A percentile compares a stretch with the other conserved stretches of the same genome.
phyloP scores from a whole-genome alignment of 352 stramenopile genomes.

The Pythium myriotylum region DNA sequence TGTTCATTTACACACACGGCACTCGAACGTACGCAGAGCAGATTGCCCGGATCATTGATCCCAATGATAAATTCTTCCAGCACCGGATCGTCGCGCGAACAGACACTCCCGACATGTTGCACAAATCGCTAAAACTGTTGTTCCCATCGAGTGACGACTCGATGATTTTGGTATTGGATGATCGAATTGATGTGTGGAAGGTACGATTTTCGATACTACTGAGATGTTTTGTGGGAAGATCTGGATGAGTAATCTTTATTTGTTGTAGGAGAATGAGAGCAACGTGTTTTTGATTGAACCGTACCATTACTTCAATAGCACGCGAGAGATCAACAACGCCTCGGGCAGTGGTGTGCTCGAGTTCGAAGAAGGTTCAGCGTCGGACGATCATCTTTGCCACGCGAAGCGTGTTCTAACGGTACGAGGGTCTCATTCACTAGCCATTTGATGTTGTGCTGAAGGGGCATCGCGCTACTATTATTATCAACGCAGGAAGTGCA shows the following conservation, averaged over 20 bases:
- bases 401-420: conserved; percentile 55
- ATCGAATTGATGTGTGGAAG: conserved; percentile 88
- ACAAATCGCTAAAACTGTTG: conserved; percentile 88
- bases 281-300: conserved; percentile 89
- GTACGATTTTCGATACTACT: not conserved
- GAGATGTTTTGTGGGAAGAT: not conserved
- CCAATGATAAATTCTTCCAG: conserved; percentile 77
- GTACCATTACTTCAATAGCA: conserved; percentile 84
- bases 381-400: conserved; percentile 61
- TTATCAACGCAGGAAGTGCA: conserved; percentile 46
- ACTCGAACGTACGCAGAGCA: conserved; percentile 94
- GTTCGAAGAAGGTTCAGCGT: conserved; percentile 35
- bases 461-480: not conserved
- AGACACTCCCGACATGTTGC: conserved; percentile 83
- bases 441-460: not conserved
- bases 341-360: conserved; percentile 52
- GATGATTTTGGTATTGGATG: conserved; percentile 87
- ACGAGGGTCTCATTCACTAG: not conserved
- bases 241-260: not conserved
- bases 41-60: conserved; percentile 93
- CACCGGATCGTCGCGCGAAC: conserved; percentile 87
- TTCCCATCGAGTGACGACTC: conserved; percentile 87
- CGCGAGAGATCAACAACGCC: conserved; percentile 84
- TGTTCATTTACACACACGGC: conserved; percentile 96
- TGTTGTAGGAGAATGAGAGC: conserved; percentile 67